These are phyloP conservation scores for Sclerotinia sclerotiorum DNA, from an alignment of 2,329 filamentous ascomycete genomes.

Conservation along the genomic window DNA sequence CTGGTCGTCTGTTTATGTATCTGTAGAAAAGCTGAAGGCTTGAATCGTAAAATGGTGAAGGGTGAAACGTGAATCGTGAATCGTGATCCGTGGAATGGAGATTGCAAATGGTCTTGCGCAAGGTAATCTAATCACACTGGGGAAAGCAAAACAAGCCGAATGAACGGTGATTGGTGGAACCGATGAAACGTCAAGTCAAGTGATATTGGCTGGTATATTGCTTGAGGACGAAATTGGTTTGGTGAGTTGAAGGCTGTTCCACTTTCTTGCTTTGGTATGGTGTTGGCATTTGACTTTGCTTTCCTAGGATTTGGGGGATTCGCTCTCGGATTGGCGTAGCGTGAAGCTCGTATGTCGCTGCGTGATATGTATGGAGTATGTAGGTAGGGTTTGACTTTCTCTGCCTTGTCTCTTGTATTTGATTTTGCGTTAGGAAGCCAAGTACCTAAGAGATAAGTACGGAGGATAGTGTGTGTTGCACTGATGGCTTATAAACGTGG, in stretches of 20 bases:
- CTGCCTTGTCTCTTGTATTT: not conserved
- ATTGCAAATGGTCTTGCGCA: slow-evolving; percentile 1
- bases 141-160: not conserved
- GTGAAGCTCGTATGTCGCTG: not conserved
- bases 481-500: no score
- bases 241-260: not conserved
- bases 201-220: not conserved
- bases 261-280: not conserved
- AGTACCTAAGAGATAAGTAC: no score
- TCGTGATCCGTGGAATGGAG: not conserved
- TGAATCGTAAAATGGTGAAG: not conserved
- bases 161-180: slow-evolving; percentile 9
- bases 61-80: not conserved
- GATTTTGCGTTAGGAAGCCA: not conserved
- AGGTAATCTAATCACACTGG: not conserved
- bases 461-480: no score
- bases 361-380: no score
- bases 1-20: not conserved
- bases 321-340: not conserved
- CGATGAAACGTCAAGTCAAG: slow-evolving; percentile 11
- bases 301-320: not conserved
- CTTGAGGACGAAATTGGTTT: not conserved
- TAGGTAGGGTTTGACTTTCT: not conserved
- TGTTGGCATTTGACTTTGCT: not conserved
- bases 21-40: not conserved